phyloP scores from a whole-genome alignment of 2,329 filamentous ascomycete genomes.

The Fusarium temperatum region DNA sequence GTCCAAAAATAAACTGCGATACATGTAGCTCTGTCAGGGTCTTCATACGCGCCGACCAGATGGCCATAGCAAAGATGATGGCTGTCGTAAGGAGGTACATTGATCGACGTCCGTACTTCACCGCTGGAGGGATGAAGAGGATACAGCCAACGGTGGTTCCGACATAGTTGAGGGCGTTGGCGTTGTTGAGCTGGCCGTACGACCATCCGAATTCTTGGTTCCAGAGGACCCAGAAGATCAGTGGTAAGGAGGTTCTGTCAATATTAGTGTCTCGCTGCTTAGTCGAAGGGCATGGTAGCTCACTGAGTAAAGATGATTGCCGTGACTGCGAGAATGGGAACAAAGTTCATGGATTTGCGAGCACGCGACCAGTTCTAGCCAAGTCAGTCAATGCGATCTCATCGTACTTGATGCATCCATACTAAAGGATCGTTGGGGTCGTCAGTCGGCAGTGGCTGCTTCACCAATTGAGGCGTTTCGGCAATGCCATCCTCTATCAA shows the following conservation, averaged over 20 bases:
- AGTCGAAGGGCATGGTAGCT: background rate
- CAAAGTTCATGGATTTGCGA: background rate
- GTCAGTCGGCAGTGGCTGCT: background rate
- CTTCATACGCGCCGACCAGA: background rate
- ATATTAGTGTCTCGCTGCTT: background rate
- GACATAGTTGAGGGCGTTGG: conserved; percentile 36
- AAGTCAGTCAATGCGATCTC: background rate
- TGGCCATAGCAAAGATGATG: background rate
- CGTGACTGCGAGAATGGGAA: background rate
- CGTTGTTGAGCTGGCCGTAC: conserved; percentile 35
- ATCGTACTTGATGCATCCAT: background rate
- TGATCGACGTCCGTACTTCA: conserved; percentile 44
- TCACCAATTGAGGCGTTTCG: background rate
- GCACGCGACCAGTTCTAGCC: background rate
- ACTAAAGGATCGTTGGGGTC: background rate
- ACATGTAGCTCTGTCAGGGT: background rate
- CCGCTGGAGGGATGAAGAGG: conserved; percentile 45
- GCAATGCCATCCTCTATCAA: background rate
- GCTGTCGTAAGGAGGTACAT: conserved; percentile 39
- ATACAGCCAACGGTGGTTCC: conserved; percentile 44
- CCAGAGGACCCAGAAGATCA: conserved; percentile 43
- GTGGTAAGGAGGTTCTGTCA: conserved; percentile 31
- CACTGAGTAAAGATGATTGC: background rate
- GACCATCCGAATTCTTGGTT: conserved; percentile 38
- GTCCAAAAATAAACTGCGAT: conserved; percentile 38